Conservation (phyloP, 495 filamentous ascomycete species). For the Hyaloscypha hepaticicola region DNA sequence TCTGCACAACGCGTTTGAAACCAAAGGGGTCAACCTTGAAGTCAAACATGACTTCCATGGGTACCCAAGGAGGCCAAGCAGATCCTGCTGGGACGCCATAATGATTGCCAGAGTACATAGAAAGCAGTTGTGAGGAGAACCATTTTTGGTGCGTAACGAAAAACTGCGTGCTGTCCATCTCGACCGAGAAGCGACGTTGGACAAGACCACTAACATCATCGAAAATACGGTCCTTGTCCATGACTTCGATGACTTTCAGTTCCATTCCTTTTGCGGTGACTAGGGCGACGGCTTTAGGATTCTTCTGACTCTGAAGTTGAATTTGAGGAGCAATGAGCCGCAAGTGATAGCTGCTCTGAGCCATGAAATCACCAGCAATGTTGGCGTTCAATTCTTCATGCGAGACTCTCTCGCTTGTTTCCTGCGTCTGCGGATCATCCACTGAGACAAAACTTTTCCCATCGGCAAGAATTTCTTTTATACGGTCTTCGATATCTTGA, state of each 20-base stretch:
- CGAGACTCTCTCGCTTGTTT: conserved; percentile 42
- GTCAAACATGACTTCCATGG: conserved; percentile 97
- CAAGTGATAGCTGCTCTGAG: conserved; percentile 91
- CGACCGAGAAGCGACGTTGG: conserved; percentile 87
- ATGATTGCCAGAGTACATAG: conserved; percentile 89
- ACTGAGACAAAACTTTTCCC: conserved; percentile 79
- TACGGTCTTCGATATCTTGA: conserved; percentile 75
- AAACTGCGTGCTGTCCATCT: conserved; percentile 96
- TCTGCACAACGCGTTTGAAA: conserved; percentile 90
- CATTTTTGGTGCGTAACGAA: conserved; percentile 93
- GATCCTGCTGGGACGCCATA: conserved; percentile 85
- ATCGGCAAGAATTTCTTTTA: conserved; percentile 83
- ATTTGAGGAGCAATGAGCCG: conserved; percentile 96
- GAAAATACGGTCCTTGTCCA: conserved; percentile 89
- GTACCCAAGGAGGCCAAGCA: conserved; percentile 96
- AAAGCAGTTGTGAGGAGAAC: conserved; percentile 74
- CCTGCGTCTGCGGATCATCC: conserved; percentile 53
- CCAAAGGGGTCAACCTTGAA: conserved; percentile 90
- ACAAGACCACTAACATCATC: conserved; percentile 94
- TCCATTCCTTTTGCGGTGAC: conserved; percentile 96
- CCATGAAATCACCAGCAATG: conserved; percentile 85
- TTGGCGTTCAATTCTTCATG: conserved; percentile 64
- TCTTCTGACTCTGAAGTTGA: conserved; percentile 97
- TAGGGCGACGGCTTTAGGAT: conserved; percentile 86
- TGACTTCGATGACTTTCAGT: conserved; percentile 92